These are phyloP conservation scores for Draba incana DNA, from an alignment of 345 rosid genomes.

Conservation along the genomic window DNA sequence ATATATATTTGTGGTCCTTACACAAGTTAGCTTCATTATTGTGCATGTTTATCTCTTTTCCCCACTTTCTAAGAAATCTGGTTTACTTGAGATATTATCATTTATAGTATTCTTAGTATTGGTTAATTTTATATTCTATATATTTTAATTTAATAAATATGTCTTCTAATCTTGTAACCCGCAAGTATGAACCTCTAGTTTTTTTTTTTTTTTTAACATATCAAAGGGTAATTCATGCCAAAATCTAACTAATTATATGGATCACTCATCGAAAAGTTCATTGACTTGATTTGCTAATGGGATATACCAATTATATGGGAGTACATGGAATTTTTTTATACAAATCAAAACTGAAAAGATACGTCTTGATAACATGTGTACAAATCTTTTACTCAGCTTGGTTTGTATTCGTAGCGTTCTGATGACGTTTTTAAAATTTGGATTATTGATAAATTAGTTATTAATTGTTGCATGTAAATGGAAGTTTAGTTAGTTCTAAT, in stretches of 20 bases:
- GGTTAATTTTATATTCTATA: not conserved
- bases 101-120: not conserved
- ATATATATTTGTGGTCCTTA: constrained; percentile 41
- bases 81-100: not conserved
- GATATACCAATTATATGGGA: too few species aligned
- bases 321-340: too few species aligned
- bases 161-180: not conserved
- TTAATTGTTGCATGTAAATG: not conserved
- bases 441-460: not conserved
- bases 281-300: too few species aligned
- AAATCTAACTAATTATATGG: too few species aligned
- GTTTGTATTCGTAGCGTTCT: not conserved
- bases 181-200: not conserved
- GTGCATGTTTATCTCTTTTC: constrained; percentile 35
- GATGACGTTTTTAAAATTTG: not conserved
- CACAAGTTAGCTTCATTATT: constrained; percentile 46
- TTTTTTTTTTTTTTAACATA: too few species aligned
- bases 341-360: too few species aligned
- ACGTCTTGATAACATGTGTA: too few species aligned
- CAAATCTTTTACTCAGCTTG: too few species aligned
- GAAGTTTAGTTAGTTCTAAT: constrained; percentile 20
- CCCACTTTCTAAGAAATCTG: constrained; percentile 21
- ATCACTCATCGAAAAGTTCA: too few species aligned
- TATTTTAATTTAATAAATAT: not conserved
- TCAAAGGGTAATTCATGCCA: too few species aligned